These are phyloP conservation scores for Beauveria caledonica DNA, from an alignment of 2,329 filamentous ascomycete species.

Conservation along the genomic window DNA sequence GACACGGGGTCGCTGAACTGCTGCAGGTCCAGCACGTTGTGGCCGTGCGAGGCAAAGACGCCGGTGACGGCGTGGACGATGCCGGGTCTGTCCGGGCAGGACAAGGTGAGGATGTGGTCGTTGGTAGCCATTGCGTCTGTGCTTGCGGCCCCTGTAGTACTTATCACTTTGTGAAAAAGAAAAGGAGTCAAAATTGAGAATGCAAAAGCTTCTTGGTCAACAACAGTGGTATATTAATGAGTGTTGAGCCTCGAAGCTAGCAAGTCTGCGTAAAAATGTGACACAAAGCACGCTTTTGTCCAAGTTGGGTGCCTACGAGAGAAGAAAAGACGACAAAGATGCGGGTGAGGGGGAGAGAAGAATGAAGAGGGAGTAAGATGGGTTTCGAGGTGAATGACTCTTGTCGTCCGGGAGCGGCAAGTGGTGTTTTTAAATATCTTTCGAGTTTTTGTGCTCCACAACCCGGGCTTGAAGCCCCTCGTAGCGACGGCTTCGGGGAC, in stretches of 20 bases:
- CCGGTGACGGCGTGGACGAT: constrained; percentile 81
- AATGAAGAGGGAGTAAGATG: not conserved
- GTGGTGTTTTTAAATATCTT: not conserved
- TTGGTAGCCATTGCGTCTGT: constrained; percentile 29
- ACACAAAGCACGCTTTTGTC: not conserved
- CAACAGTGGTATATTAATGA: constrained; percentile 13
- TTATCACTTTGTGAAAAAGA: constrained; percentile 2
- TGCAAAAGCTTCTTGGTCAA: constrained; percentile 10
- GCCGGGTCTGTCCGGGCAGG: constrained; percentile 75
- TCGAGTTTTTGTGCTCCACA: constrained; percentile 9
- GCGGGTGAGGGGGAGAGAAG: too few species aligned
- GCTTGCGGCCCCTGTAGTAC: not conserved
- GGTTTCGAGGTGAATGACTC: constrained; percentile 2
- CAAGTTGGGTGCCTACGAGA: constrained; percentile 4
- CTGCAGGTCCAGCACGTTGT: constrained; percentile 79
- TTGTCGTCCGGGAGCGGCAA: constrained; percentile 7
- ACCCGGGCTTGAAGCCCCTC: constrained; percentile 8
- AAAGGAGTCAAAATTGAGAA: not conserved
- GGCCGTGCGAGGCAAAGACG: constrained; percentile 61
- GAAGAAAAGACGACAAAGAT: not conserved
- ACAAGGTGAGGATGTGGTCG: constrained; percentile 70
- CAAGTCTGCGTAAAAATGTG: not conserved
- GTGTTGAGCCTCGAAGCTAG: constrained; percentile 11
- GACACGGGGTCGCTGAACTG: constrained; percentile 73
- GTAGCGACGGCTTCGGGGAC: constrained; percentile 7